phyloP scores from a whole-genome alignment of 352 stramenopile species.

The Phytophthora fragariaefolia region DNA sequence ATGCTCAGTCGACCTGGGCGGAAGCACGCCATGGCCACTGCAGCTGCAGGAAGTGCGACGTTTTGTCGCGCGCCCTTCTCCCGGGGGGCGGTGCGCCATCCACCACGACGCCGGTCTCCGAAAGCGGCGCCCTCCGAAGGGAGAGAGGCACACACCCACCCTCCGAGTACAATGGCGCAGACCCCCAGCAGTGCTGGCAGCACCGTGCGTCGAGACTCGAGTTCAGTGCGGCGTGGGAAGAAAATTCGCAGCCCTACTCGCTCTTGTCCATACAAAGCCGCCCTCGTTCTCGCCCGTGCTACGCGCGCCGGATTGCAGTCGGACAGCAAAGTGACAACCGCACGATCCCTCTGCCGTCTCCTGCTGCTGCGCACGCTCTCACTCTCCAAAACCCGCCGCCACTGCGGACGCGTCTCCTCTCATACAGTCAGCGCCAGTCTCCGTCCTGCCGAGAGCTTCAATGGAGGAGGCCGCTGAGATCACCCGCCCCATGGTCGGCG shows the following conservation, averaged over 20 bases:
- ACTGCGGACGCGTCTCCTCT: not conserved
- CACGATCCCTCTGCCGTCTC: not conserved
- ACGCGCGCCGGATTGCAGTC: conserved; percentile 1
- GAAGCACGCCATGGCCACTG: not conserved
- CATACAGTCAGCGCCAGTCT: not conserved
- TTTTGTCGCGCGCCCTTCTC: no score
- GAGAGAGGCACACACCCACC: no score
- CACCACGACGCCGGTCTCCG: no score
- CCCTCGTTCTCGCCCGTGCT: not conserved
- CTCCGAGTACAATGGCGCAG: no score
- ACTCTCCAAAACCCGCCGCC: not conserved
- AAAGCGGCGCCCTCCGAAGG: no score
- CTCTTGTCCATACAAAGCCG: not conserved
- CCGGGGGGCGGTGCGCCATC: no score
- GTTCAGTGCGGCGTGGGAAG: no score
- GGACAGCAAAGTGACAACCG: conserved; percentile 1
- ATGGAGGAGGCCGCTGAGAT: conserved; percentile 38
- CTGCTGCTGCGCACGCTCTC: not conserved
- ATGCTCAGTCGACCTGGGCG: no score
- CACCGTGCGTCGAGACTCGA: no score
- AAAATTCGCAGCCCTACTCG: not conserved
- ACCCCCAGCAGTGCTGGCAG: no score
- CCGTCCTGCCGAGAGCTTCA: not conserved
- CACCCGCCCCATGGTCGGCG: conserved; percentile 34
- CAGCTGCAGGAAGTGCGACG: not conserved